These are phyloP conservation scores for Chytridiales sp. DNA, from an alignment of 371 early-diverging fungal species.

Conservation along the genomic window DNA sequence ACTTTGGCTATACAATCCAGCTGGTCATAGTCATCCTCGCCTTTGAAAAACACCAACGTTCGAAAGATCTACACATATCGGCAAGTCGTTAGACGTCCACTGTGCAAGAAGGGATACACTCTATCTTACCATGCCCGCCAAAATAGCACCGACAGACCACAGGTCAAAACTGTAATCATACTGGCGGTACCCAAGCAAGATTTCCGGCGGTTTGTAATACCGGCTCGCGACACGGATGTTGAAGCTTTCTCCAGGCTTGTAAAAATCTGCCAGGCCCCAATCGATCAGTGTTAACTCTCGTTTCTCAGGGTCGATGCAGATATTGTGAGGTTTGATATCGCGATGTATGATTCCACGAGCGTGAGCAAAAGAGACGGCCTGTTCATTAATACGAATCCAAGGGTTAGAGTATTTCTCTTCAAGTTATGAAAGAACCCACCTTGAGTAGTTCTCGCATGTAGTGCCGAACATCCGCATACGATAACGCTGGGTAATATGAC, in stretches of 20 bases:
- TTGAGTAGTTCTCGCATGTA: constrained; percentile 50
- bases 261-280: constrained; percentile 67
- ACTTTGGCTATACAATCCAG: constrained; percentile 58
- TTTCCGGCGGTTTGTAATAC: constrained; percentile 63
- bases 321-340: constrained; percentile 68
- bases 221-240: constrained; percentile 55
- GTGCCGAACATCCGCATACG: constrained; percentile 38
- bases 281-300: constrained; percentile 44
- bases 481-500: constrained; percentile 43
- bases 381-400: neutral
- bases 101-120: neutral
- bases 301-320: constrained; percentile 51
- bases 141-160: constrained; percentile 62
- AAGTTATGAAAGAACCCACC: neutral
- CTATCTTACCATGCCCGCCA: constrained; percentile 44
- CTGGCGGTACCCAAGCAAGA: constrained; percentile 47
- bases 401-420: neutral
- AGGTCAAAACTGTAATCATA: constrained; percentile 66
- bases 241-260: constrained; percentile 47
- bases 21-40: constrained; percentile 61
- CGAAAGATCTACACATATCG: constrained; percentile 50
- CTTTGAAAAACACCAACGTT: constrained; percentile 59
- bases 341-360: constrained; percentile 62
- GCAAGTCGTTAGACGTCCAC: constrained; percentile 26
- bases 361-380: constrained; percentile 51